Percentiles rank a stretch among this genome's conserved stretches.
These are phyloP conservation scores for Penicillium brasilianum DNA, from an alignment of 2,329 filamentous ascomycete species.

Conservation along the genomic window DNA sequence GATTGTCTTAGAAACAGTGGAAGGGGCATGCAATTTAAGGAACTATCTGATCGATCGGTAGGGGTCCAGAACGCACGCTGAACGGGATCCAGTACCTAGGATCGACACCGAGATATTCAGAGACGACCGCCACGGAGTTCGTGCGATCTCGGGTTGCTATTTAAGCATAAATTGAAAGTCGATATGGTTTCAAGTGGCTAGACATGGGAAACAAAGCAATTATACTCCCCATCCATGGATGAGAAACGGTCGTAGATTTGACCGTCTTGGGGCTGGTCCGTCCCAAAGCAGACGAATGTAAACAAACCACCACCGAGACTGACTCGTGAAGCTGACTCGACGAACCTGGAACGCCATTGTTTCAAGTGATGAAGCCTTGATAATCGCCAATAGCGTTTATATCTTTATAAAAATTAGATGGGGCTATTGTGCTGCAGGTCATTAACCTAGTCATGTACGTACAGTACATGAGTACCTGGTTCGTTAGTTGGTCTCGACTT, in stretches of 20 bases:
- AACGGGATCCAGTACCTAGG: neutral
- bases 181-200: neutral
- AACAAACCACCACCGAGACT: constrained; percentile 10
- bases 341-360: neutral
- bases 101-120: neutral
- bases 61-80: neutral
- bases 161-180: constrained; percentile 3
- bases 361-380: neutral
- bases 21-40: neutral
- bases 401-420: neutral
- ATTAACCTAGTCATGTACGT: neutral
- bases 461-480: too few species aligned
- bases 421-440: neutral
- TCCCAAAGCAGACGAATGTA: constrained; percentile 19
- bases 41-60: neutral
- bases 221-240: neutral
- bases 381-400: neutral
- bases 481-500: neutral
- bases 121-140: neutral
- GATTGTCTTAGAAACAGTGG: neutral
- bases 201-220: constrained; percentile 9
- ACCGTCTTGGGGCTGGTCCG: constrained; percentile 10
- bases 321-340: neutral
- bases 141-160: neutral
- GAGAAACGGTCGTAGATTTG: neutral